Evolutionary conservation across 2,329 filamentous ascomycete species (phyloP), one percentile per base, ranked within the genome.

Genomic region (Anthostomella pinea): DNA sequence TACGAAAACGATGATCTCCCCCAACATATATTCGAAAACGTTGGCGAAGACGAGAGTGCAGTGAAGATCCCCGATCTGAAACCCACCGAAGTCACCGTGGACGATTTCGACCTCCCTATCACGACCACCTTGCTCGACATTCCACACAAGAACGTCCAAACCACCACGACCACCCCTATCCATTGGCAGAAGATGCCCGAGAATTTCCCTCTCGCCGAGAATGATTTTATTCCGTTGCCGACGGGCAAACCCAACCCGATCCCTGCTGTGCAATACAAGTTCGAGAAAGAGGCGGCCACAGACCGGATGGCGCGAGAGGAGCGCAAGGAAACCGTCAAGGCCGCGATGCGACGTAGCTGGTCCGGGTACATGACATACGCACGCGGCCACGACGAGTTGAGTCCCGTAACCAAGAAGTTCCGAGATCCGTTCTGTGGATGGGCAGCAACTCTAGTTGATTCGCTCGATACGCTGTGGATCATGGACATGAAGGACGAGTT

Each of bases 371-470:
- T 77, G 55, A 71, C 79, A 43, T 73, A 81, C 52, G 91, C 90
- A 8, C 93, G 87, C 79, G 77, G 82, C 44, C 86, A 94, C 51
- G 93, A 97, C 56, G 93, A 97, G 66, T 65, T 97, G 11, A 74
- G 67, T 28, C 93, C 93, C 2, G 69, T 91, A 8, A 76, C 78
- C 19, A 81, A 81, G 33, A 68, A 66, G 10, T 79, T 70, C 46
- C 77, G 79, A 13, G 85, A 96, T 56, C 87, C 88, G 0, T 97
- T 97, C 62, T 91, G 88, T 57, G 87, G 81, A 23, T 85, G 81
- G 81, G 79, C 76, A 8, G 81, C 80, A 3, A 84, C 80, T 4
- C 60, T 84, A 39, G 78, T 85, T n/a, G 81, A 84, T 52, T 65
- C 77, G 4, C 68, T 85, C 32, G 83, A 87, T 56, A 80, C 80